These are phyloP conservation scores for Verbena officinalis DNA, from an alignment of 257 asterid species.

Conservation along the genomic window DNA sequence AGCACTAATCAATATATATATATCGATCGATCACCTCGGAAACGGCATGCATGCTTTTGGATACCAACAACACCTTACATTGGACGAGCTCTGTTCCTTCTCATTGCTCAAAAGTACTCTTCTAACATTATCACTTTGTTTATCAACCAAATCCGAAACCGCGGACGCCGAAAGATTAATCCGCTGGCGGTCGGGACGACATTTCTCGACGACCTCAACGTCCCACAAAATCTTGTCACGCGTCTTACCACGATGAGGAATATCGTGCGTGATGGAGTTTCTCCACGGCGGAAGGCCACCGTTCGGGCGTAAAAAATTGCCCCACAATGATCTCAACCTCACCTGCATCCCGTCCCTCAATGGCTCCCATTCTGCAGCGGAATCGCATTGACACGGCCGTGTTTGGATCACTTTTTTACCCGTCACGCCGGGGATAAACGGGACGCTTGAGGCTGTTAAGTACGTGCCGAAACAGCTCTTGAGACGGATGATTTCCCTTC, in stretches of 20 bases:
- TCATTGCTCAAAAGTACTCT: neutral
- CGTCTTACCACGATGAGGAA: conserved; percentile 46
- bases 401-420: conserved; percentile 60
- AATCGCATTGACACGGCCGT: conserved; percentile 36
- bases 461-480: conserved; percentile 67
- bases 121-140: neutral
- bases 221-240: conserved; percentile 67
- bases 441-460: conserved; percentile 59
- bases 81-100: neutral
- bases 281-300: conserved; percentile 86
- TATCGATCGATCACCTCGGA: neutral
- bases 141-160: neutral
- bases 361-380: conserved; percentile 71
- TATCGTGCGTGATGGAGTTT: conserved; percentile 65
- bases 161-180: neutral
- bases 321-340: conserved; percentile 54
- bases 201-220: conserved; percentile 67
- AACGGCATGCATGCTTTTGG: neutral
- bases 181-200: neutral
- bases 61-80: neutral
- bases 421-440: conserved; percentile 54
- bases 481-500: conserved; percentile 44
- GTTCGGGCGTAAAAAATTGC: conserved; percentile 58
- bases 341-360: conserved; percentile 82
- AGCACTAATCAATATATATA: too few relatives aligned